Evolutionary conservation across 371 early-diverging fungal genomes (phyloP).

Genomic region (Rhizopus arrhizus): DNA sequence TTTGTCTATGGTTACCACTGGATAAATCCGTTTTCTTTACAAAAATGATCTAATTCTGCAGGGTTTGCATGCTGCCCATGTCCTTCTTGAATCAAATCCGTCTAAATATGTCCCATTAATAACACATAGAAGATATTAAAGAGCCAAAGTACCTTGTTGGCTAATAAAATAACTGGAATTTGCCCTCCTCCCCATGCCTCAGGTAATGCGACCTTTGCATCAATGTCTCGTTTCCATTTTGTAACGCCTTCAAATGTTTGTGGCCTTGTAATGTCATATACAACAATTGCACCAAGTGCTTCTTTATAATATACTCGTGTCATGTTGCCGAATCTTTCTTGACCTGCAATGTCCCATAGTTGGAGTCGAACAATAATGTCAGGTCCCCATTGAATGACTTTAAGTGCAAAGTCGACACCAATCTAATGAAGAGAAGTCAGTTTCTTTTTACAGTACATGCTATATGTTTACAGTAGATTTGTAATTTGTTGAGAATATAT

Average conservation of each 20-base stretch:
- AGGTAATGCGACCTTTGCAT: constrained; percentile 63
- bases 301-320: constrained; percentile 84
- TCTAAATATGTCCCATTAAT: constrained; percentile 15
- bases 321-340: constrained; percentile 79
- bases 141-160: constrained; percentile 56
- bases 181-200: constrained; percentile 59
- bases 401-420: constrained; percentile 85
- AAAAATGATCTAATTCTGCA: constrained; percentile 56
- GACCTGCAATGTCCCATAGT: constrained; percentile 83
- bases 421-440: constrained; percentile 42
- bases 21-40: constrained; percentile 59
- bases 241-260: constrained; percentile 73
- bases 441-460: background rate
- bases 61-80: constrained; percentile 50
- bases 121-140: background rate
- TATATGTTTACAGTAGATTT: constrained; percentile 67
- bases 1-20: constrained; percentile 48
- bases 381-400: constrained; percentile 68
- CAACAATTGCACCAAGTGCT: constrained; percentile 77
- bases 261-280: constrained; percentile 77
- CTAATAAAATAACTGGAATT: constrained; percentile 66
- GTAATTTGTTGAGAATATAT: constrained; percentile 72
- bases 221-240: constrained; percentile 74
- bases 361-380: constrained; percentile 67
- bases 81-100: constrained; percentile 47